phyloP scores from a whole-genome alignment of 108 stramenopile genomes.

The Nitzschia sp. region DNA sequence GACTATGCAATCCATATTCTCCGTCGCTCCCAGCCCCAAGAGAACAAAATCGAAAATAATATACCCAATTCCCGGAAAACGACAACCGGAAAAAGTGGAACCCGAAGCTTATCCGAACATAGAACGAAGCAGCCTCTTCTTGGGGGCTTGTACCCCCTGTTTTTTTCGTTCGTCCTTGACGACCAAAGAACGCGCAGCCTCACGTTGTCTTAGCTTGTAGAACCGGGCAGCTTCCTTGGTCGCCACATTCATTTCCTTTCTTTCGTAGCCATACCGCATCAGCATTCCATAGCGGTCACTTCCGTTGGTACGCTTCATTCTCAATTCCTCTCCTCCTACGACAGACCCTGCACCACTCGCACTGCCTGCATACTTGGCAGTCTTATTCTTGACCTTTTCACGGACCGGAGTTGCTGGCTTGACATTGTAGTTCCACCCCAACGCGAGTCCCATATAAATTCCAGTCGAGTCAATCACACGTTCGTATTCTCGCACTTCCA shows the following conservation, averaged over 20 bases:
- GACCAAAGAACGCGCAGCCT: constrained; percentile 15
- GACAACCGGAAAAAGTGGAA: too few relatives aligned
- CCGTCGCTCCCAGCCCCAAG: too few relatives aligned
- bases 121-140: constrained; percentile 3
- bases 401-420: constrained; percentile 2
- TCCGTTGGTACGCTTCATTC: constrained; percentile 21
- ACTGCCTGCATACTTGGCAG: background rate
- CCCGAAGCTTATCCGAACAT: constrained; percentile 5
- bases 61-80: too few relatives aligned
- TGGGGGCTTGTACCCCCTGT: background rate
- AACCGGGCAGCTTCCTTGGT: constrained; percentile 16
- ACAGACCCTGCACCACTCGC: background rate
- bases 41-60: too few relatives aligned
- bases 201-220: constrained; percentile 12
- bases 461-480: constrained; percentile 28
- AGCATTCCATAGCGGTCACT: constrained; percentile 20
- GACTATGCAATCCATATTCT: too few relatives aligned
- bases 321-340: background rate
- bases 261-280: constrained; percentile 11
- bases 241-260: constrained; percentile 9
- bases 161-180: constrained; percentile 9
- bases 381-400: constrained; percentile 4
- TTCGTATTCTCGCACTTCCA: constrained; percentile 50
- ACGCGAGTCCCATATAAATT: constrained; percentile 17
- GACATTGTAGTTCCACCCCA: constrained; percentile 19